Evolutionary conservation across 768 basidiomycete genomes (phyloP), one percentile per base, ranked within the genome.

Genomic region (Leccinum barrowsii): DNA sequence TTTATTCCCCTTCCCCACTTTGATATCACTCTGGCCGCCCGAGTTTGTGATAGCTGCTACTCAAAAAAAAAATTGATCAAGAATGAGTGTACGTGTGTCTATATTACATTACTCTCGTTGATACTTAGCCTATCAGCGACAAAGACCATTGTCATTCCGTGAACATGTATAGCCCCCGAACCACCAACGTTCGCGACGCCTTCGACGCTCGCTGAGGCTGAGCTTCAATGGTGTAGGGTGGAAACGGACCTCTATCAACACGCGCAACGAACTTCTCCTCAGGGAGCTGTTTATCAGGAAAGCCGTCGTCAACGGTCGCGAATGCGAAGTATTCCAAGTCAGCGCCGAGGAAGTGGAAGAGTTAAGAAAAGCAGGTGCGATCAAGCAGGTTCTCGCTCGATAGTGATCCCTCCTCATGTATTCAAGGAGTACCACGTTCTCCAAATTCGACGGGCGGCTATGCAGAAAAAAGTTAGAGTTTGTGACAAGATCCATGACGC

Each of bases 271-370:
- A 61, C 81, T 98, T 49, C 80, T 98, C 62, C 81, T 97, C 84
- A 91, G 7, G 97, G 70, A 91, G 90, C 70, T 99, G 42, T 76
- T 98, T 62, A 90, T 94, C 42, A 94, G 94, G 55, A 93, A 98
- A 73, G 96, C 96, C 4, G 84, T 92, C 44, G 86, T 98, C 17
- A 94, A 98, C 66, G 91, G 91, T 66, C 85, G 89, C 32, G 84
- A 85, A 48, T 91, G 84, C 68, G 85, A 87, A 54, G 86, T 97
- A 22, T 77, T 95, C 47, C 97, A 5, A 98, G 98, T 54, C 86
- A 83, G 80, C 55, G 81, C 86, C 60, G 87, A 90, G 49, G 83
- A 87, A 64, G 83, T 88, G 12, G 86, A 89, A 56, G 82, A 82
- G 32, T 76, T 86, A 62, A 90, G 87, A 73, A 85, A 85, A 78